phyloP scores from a whole-genome alignment of 768 basidiomycete genomes.

The Mycena polygramma region DNA sequence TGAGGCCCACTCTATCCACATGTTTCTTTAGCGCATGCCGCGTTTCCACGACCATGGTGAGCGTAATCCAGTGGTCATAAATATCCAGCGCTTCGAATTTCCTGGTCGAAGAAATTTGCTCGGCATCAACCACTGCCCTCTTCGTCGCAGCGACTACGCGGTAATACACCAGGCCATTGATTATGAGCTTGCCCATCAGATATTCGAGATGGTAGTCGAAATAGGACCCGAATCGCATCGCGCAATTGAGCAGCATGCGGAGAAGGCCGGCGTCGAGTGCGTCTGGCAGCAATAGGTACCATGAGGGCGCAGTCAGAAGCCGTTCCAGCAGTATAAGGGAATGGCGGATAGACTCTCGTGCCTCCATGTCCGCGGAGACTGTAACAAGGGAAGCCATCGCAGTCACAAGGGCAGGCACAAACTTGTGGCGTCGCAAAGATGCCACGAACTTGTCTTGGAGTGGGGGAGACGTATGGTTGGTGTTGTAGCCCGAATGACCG shows the following conservation, averaged over 20 bases:
- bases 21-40: neutral
- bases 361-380: neutral
- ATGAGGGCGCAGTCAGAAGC: neutral
- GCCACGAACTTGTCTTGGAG: neutral
- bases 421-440: neutral
- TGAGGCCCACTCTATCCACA: neutral
- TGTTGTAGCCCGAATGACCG: neutral
- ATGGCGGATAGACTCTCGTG: neutral
- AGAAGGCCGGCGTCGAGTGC: neutral
- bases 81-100: neutral
- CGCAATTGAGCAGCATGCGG: neutral
- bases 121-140: neutral
- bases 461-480: too few species aligned
- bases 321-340: neutral
- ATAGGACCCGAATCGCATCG: neutral
- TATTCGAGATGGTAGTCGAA: neutral
- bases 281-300: neutral
- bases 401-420: neutral
- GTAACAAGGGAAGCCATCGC: neutral
- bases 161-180: conserved; percentile 3
- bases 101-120: neutral
- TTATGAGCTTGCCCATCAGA: neutral
- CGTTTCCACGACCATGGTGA: neutral
- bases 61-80: neutral
- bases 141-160: conserved; percentile 1